Base-by-base conservation (phyloP, 345 rosid genomes). In the Barbarea vulgaris region DNA sequence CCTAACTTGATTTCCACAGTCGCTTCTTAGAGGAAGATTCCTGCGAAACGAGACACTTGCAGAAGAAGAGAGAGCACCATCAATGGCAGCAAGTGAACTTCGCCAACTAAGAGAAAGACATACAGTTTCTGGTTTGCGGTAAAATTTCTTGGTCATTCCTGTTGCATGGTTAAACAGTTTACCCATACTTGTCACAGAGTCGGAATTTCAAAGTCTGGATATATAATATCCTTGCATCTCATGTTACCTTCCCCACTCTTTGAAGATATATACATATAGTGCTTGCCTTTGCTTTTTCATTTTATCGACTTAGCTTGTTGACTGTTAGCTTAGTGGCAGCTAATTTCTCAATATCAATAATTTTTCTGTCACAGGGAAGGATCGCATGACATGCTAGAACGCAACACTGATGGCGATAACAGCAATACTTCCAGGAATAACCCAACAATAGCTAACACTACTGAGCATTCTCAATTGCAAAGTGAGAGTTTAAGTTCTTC, bases 81-180 rank as follows among this genome's bases (percentile, higher is more conserved):
- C 92, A 46, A 74, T 78, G 77, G 96, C 90, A 24, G 84, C 96
- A 19, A 50, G 84, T 77, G 96, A 89, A 79, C 85, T 89, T 63
- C 85, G 80, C 39, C 95, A 89, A 78, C 73, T 87, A 64, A 84
- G 92, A 63, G 91, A 82, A 69, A 83, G 86, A 4, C 89, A 86
- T 74, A 84, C 95, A 46, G 95, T 87, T 77, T 87, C 95, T 63
- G 95, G 88, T 66, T 79, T 89, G 75, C 84, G 92, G 92, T 87
- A 81, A 46, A 65, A 21, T 27, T 64, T 22, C 34, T 44, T 11
- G 11, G 5, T 17, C 34, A 15, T 57, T 53, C 54, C 3, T 63
- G 22, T 63, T n/a, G 34, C 28, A 15, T 9, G 15, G 39, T 17
- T 39, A 37, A 21, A 12, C 58, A 50, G 18, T 51, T 67, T 25